phyloP scores from a whole-genome alignment of 106 monocot genomes.

The Dendrobium catenatum region DNA sequence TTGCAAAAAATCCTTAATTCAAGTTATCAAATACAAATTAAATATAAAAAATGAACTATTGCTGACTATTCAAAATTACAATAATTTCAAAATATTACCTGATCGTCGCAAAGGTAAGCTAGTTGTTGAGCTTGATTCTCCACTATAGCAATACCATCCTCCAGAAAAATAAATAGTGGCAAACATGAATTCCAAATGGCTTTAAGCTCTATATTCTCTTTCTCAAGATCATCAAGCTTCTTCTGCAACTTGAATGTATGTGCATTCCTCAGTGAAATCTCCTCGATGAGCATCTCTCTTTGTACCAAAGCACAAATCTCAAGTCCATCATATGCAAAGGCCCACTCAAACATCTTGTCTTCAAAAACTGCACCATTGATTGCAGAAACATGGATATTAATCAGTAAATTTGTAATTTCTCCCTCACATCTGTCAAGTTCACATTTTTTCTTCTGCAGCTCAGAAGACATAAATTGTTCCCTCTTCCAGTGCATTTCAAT shows the following conservation, averaged over 20 bases:
- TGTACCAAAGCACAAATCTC: slow-evolving; percentile 36
- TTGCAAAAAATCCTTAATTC: background rate
- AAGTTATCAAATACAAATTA: background rate
- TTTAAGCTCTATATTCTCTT: slow-evolving; percentile 45
- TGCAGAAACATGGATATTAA: slow-evolving; percentile 31
- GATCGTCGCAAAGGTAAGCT: slow-evolving; percentile 15
- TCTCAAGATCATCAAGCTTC: slow-evolving; percentile 38
- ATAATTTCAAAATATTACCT: slow-evolving; percentile 32
- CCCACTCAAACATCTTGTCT: slow-evolving; percentile 53
- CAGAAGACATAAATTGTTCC: slow-evolving; percentile 15
- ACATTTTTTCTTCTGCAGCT: slow-evolving; percentile 14
- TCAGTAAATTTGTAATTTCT: slow-evolving; percentile 35
- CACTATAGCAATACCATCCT: slow-evolving; percentile 29
- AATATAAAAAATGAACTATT: background rate
- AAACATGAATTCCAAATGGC: slow-evolving; percentile 38
- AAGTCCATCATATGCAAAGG: slow-evolving; percentile 42
- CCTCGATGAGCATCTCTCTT: slow-evolving; percentile 37
- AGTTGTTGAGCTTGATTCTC: slow-evolving; percentile 44
- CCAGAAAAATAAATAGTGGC: slow-evolving; percentile 30
- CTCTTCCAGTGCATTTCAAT: slow-evolving; percentile 25
- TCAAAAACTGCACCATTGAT: slow-evolving; percentile 42
- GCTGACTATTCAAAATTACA: background rate
- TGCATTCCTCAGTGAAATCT: slow-evolving; percentile 24
- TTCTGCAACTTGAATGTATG: slow-evolving; percentile 25
- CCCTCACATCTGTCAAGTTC: slow-evolving; percentile 28